phyloP scores from a whole-genome alignment of 441 rosid genomes.

The Raphanus hybrid region DNA sequence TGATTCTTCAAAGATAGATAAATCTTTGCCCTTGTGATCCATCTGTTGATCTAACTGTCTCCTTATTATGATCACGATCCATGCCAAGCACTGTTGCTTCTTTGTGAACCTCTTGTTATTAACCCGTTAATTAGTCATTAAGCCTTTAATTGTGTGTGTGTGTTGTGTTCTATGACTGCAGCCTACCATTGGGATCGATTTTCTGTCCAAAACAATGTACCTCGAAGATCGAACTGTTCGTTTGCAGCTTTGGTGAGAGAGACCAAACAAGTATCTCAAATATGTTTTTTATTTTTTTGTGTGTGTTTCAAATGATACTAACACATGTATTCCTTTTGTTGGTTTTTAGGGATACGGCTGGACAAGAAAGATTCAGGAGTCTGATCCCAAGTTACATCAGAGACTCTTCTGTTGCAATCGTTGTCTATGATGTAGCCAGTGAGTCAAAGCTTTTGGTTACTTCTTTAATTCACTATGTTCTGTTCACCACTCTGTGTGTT shows the following conservation, averaged over 20 bases:
- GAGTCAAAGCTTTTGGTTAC: conserved; percentile 37
- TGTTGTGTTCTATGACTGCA: conserved; percentile 31
- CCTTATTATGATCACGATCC: conserved; percentile 13
- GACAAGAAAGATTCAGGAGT: conserved; percentile 86
- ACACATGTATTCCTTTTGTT: background rate
- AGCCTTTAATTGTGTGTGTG: background rate
- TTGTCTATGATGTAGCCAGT: conserved; percentile 80
- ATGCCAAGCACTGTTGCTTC: conserved; percentile 2
- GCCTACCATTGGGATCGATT: conserved; percentile 75
- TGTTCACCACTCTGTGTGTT: background rate
- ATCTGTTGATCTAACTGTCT: background rate
- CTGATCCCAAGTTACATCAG: conserved; percentile 81
- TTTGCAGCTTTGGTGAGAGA: conserved; percentile 62
- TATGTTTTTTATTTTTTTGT: no score
- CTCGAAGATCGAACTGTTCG: conserved; percentile 74
- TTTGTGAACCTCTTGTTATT: background rate
- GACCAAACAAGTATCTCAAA: background rate
- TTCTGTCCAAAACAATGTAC: conserved; percentile 71
- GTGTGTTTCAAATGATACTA: no score
- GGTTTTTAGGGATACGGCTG: conserved; percentile 68
- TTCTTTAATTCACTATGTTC: background rate
- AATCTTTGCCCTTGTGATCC: background rate
- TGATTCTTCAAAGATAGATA: background rate
- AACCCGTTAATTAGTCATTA: conserved; percentile 1
- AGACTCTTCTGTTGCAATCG: conserved; percentile 83